These are phyloP conservation scores for Pseudogymnoascus sp. DNA, from an alignment of 2,329 filamentous ascomycete genomes.

Conservation along the genomic window DNA sequence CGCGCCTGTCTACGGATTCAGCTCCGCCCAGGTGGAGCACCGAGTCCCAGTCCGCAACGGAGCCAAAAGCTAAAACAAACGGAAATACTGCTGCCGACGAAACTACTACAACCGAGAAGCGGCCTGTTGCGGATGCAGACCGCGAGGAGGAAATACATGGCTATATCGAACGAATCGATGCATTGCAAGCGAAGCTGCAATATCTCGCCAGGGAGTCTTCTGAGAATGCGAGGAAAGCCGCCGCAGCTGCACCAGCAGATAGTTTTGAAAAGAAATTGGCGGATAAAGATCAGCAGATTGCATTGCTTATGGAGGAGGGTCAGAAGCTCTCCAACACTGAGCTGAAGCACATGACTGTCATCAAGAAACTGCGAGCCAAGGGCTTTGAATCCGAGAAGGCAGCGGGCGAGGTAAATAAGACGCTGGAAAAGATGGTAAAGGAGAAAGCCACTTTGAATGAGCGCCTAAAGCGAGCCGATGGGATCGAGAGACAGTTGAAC, in stretches of 20 bases:
- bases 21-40: not conserved
- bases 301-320: slow-evolving; percentile 83
- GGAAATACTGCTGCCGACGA: not conserved
- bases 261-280: slow-evolving; percentile 71
- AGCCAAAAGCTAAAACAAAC: not conserved
- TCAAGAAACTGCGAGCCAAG: slow-evolving; percentile 71
- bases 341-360: slow-evolving; percentile 70
- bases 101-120: slow-evolving; percentile 15
- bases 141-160: slow-evolving; percentile 76
- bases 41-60: not conserved
- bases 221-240: slow-evolving; percentile 63
- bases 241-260: slow-evolving; percentile 52
- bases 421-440: slow-evolving; percentile 49
- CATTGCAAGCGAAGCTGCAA: slow-evolving; percentile 81
- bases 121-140: slow-evolving; percentile 32
- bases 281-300: slow-evolving; percentile 86
- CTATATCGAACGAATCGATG: slow-evolving; percentile 85
- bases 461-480: slow-evolving; percentile 42
- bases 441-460: slow-evolving; percentile 42
- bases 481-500: slow-evolving; percentile 46
- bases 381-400: slow-evolving; percentile 59
- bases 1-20: not conserved
- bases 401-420: slow-evolving; percentile 49
- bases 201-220: slow-evolving; percentile 77
- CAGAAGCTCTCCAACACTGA: slow-evolving; percentile 80